These are phyloP conservation scores for Venturia asperata DNA, from an alignment of 2,329 filamentous ascomycete genomes.

Conservation along the genomic window DNA sequence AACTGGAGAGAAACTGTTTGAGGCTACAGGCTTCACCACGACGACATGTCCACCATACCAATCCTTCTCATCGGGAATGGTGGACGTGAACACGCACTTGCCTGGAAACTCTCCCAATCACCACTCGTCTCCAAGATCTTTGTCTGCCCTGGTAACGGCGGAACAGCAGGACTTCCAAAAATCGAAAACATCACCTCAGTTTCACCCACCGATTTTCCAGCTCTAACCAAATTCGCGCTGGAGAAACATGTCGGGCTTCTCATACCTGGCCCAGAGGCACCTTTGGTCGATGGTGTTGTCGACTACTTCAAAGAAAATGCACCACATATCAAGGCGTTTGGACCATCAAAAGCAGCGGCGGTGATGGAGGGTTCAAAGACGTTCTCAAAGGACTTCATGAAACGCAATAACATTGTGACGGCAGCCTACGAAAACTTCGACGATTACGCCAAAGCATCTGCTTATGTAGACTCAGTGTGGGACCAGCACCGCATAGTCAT, in stretches of 20 bases:
- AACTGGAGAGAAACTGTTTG: neutral
- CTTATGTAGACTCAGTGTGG: constrained; percentile 53
- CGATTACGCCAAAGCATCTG: constrained; percentile 62
- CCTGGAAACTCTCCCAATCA: constrained; percentile 88
- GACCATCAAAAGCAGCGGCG: constrained; percentile 76
- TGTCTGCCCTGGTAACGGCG: constrained; percentile 73
- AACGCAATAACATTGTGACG: constrained; percentile 79
- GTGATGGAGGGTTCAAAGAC: constrained; percentile 94
- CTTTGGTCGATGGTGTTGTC: constrained; percentile 86
- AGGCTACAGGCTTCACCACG: neutral
- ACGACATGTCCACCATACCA: constrained; percentile 30
- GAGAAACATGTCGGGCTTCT: constrained; percentile 71
- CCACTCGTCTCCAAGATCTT: constrained; percentile 67
- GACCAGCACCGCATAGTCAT: constrained; percentile 55
- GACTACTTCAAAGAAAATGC: constrained; percentile 63
- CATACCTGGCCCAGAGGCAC: constrained; percentile 84
- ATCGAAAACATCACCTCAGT: constrained; percentile 64
- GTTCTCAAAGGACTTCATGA: constrained; percentile 98
- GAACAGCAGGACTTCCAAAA: constrained; percentile 65
- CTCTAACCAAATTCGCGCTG: constrained; percentile 67
- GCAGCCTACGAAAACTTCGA: constrained; percentile 86
- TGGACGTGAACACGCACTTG: constrained; percentile 87
- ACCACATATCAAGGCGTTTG: constrained; percentile 66
- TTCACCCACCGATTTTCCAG: constrained; percentile 68
- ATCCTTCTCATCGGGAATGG: constrained; percentile 89